Evolutionary conservation across 2,329 filamentous ascomycete genomes (phyloP).

Genomic region (Alternaria angustiovoidea): DNA sequence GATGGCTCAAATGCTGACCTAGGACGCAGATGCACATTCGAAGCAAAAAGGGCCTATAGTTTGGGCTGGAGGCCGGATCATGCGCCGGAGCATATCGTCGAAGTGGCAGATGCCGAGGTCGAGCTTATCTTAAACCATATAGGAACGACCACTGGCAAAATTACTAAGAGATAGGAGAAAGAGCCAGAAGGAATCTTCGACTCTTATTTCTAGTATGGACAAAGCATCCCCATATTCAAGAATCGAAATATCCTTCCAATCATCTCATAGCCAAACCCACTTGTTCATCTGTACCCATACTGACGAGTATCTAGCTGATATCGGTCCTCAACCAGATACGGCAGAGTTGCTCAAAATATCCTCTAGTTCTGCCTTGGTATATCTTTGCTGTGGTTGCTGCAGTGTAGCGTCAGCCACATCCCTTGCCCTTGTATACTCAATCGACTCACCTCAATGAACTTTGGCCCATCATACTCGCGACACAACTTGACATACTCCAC

Average conservation of each 20-base stretch:
- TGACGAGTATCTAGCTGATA: neutral
- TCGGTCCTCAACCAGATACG: neutral
- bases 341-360: neutral
- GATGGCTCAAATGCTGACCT: conserved; percentile 5
- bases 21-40: conserved; percentile 53
- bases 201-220: neutral
- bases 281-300: neutral
- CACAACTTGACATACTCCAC: conserved; percentile 21
- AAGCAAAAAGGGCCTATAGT: conserved; percentile 51
- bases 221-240: too few species aligned
- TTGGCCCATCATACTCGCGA: conserved; percentile 17
- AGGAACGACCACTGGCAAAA: neutral
- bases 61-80: conserved; percentile 60
- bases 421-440: too few species aligned
- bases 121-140: conserved; percentile 50
- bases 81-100: conserved; percentile 56
- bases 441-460: conserved; percentile 18
- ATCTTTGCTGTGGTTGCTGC: conserved; percentile 25
- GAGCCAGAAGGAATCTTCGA: too few species aligned
- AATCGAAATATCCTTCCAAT: too few species aligned
- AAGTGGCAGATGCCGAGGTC: conserved; percentile 58
- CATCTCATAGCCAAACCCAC: neutral
- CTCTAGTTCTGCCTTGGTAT: conserved; percentile 10
- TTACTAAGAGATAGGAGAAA: too few species aligned
- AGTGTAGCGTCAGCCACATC: neutral